Base-by-base conservation (phyloP, 2,329 filamentous ascomycete genomes). In the Macroventuria anomochaeta region DNA sequence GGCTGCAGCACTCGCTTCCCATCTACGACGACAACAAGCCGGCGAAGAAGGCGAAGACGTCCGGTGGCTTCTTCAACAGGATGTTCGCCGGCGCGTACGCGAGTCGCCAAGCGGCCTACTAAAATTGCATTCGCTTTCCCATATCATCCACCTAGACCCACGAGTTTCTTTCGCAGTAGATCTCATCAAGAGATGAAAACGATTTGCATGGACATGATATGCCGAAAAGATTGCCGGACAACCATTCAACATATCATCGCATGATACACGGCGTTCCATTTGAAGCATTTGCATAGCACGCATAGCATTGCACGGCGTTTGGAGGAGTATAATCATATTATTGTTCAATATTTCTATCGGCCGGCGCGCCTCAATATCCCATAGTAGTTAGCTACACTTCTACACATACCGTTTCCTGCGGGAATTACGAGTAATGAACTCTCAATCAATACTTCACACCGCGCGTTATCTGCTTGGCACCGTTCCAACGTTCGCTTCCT, bases 11-110 rank as follows among this genome's bases (percentile, higher is more conserved):
- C 53, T 61, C 65, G 13, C 69, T 75, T 17, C 72, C 72, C 33
- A 60, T 72, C 52, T 74, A 74, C 57, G 73, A 75, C 38, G 71
- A 72, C 39, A 74, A 75, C 41, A 74, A 75, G 65, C 70, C 73
- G 8, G 55, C 72, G 7, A 76, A 76, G 64, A 76, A 76, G 64
- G 65, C 67, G 20, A 75, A 75, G 62, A 71, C 71, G 15, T 64
- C 70, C 2, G 64, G 67, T 34, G 71, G 72, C 34, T 72, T 74
- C 68, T 74, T 74, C 66, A 74, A 73, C 66, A 58, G 71, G 36
- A 72, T 74, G 67, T 74, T 73, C 47, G 69, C 65, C 50, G 57
- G 51, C 21, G 40, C 63, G 11, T 72, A 73, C 51, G 56, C 62
- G 20, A 63, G 55, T 44, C 64, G 70, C 44, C 67, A 68, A 43